These are phyloP conservation scores for Tetrapyrgos nigripes DNA, from an alignment of 1,284 basidiomycete genomes.

Conservation along the genomic window DNA sequence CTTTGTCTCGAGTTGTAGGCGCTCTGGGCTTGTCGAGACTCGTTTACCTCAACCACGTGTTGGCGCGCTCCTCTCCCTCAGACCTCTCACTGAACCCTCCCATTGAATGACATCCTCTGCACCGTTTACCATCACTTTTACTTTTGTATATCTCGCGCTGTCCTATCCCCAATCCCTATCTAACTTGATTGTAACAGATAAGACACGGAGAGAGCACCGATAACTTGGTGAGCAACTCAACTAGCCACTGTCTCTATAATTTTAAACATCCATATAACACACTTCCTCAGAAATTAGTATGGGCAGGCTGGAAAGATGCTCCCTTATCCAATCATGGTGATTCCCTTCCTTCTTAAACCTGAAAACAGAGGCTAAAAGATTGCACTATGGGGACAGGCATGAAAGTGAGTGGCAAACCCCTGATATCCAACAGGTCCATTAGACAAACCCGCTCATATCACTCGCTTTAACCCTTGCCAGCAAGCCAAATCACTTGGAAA, in stretches of 20 bases:
- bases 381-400: constrained; percentile 52
- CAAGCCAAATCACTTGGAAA: constrained; percentile 84
- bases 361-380: background rate
- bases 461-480: constrained; percentile 40
- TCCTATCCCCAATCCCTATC: background rate
- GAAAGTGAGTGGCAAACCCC: constrained; percentile 52
- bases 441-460: background rate
- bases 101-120: background rate
- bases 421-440: no score
- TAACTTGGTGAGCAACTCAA: constrained; percentile 49
- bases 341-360: constrained; percentile 21
- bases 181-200: constrained; percentile 55
- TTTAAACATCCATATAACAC: background rate
- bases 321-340: constrained; percentile 84
- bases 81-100: background rate
- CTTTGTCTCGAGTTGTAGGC: no score
- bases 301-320: constrained; percentile 89
- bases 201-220: constrained; percentile 85
- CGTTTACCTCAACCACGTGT: no score
- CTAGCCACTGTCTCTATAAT: background rate
- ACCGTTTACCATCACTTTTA: background rate
- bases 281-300: constrained; percentile 54
- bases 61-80: no score
- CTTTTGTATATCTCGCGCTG: background rate
- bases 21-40: no score